Base-by-base conservation (phyloP, 2,329 filamentous ascomycete genomes). In the Xylariaceae sp. region DNA sequence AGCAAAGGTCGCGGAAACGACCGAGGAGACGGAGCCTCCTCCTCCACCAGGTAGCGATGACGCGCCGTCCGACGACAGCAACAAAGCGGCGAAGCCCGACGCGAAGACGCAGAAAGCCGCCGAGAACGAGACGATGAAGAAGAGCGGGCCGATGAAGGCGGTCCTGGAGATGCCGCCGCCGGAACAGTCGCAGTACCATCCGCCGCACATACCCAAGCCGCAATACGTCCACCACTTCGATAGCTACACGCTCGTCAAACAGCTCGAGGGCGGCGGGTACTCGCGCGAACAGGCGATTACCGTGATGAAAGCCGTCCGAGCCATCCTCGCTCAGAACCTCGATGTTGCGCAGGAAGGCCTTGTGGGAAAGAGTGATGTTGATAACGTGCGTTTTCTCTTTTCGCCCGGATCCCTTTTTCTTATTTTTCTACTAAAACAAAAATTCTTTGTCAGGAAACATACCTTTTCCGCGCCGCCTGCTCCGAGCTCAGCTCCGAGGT, bases 141-240 rank as follows among this genome's bases (percentile, higher is more conserved):
- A 52, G 31, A 67, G 61, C 48, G 67, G 69, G 2, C 70, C 70
- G 1, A 66, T 76, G 43, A 71, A 77, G 41, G 70, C 69, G 2
- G 69, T 78, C 4, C 51, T 69, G 4, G 59, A 63, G 47, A 62
- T 61, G 50, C 60, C 57, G 16, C 57, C 58, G 12, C 62, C 63
- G n/a, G 45, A 51, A 30, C 16, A 30, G 13, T 40, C 43, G 15
- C 7, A 11, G 7, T 11, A 24, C 21, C 50, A 48, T 3, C 57
- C 51, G 15, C 83, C 83, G 4, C 81, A 88, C 58, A 75, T 85
- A 57, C 72, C 78, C 33, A 76, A 86, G 1, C 78, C 85, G 6
- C 85, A 82, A 1, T 94, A 95, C 58, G 81, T 95, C 23, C 92
- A 98, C 66, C 88, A 97, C 65, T 98, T 98, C 63, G 90, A 98